phyloP scores from a whole-genome alignment of 2,329 filamentous ascomycete genomes.

The Trichoderma simmonsii region DNA sequence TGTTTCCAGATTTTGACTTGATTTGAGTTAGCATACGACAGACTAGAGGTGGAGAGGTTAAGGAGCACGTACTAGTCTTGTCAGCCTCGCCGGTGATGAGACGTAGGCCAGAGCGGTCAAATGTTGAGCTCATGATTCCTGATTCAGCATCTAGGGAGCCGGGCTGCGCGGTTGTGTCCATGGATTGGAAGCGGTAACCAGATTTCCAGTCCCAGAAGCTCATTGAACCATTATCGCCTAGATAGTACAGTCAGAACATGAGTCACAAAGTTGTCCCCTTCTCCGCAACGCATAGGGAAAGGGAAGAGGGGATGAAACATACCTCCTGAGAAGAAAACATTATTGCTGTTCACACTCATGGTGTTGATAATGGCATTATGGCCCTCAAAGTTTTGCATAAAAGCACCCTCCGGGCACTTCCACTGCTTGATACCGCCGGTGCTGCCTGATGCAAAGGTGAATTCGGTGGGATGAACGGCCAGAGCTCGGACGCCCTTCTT shows the following conservation, averaged over 20 bases:
- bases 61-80: constrained; percentile 68
- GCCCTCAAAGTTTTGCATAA: constrained; percentile 98
- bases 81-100: constrained; percentile 94
- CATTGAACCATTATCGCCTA: constrained; percentile 87
- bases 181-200: constrained; percentile 82
- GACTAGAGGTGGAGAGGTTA: no score
- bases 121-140: constrained; percentile 91
- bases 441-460: constrained; percentile 91
- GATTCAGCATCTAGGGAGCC: constrained; percentile 91
- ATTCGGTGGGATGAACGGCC: constrained; percentile 83
- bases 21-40: neutral
- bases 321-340: constrained; percentile 88
- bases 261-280: no score
- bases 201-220: constrained; percentile 99
- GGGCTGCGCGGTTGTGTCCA: constrained; percentile 90
- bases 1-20: constrained; percentile 92
- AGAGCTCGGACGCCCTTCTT: constrained; percentile 93
- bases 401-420: constrained; percentile 96
- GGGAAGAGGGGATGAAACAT: constrained; percentile 19
- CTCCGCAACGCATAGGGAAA: neutral
- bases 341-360: constrained; percentile 87
- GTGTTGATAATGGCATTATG: constrained; percentile 97
- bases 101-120: constrained; percentile 82
- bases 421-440: constrained; percentile 97
- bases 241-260: neutral